Evolutionary conservation across 2,329 filamentous ascomycete species (phyloP).

Genomic region (Fusarium xyrophilum): DNA sequence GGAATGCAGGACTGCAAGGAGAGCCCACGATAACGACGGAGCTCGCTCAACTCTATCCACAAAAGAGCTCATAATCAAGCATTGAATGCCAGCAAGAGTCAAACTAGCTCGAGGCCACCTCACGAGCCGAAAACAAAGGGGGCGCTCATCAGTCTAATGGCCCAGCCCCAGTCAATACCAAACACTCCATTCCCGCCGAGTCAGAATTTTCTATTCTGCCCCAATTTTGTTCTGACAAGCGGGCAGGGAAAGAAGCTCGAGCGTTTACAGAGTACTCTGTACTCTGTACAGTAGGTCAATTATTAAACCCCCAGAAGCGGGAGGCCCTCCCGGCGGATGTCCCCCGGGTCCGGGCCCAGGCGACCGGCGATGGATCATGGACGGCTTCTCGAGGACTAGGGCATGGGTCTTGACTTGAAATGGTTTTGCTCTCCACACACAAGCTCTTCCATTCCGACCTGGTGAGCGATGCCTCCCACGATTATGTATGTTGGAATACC

Average conservation of each 20-base stretch:
- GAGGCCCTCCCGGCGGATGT: slow-evolving; percentile 34
- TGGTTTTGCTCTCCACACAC: slow-evolving; percentile 26
- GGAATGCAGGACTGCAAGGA: slow-evolving; percentile 37
- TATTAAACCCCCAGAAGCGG: slow-evolving; percentile 25
- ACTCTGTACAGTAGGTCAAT: no score
- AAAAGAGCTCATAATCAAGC: slow-evolving; percentile 20
- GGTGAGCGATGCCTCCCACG: slow-evolving; percentile 6
- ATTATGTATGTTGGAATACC: not conserved
- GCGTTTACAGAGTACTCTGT: slow-evolving; percentile 33
- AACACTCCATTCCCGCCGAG: slow-evolving; percentile 30
- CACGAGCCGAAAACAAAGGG: slow-evolving; percentile 21
- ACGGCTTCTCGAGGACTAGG: slow-evolving; percentile 25
- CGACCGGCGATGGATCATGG: slow-evolving; percentile 28
- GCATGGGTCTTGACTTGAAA: slow-evolving; percentile 25
- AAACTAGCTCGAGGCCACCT: slow-evolving; percentile 28
- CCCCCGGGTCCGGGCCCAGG: slow-evolving; percentile 30
- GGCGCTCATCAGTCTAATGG: slow-evolving; percentile 14
- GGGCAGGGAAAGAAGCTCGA: slow-evolving; percentile 29
- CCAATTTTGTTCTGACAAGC: slow-evolving; percentile 33
- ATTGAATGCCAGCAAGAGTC: slow-evolving; percentile 17
- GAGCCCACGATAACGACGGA: slow-evolving; percentile 28
- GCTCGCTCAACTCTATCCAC: slow-evolving; percentile 30
- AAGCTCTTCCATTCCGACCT: slow-evolving; percentile 9
- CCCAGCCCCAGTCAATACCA: slow-evolving; percentile 18
- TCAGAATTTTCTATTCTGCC: slow-evolving; percentile 31